Base-by-base conservation (phyloP, 352 stramenopile genomes). In the Pythium aquatile region DNA sequence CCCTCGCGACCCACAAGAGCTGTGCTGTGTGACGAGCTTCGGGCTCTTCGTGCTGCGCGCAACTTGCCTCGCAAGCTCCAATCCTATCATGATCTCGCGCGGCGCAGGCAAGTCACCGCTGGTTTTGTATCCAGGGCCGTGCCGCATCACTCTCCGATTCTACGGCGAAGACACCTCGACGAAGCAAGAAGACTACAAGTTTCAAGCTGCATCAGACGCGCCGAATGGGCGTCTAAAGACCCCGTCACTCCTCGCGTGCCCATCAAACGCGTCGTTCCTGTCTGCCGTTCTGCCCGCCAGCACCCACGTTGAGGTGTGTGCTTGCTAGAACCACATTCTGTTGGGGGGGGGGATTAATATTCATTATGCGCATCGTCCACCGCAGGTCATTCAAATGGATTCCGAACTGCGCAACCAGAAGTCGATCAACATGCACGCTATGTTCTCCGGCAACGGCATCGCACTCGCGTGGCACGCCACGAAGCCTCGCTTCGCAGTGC, bases 361-460 rank as follows among this genome's bases (percentile, higher is more conserved):
- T 51, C n/a, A 29, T 8, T n/a, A 29, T 16, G 5, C 11, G 29
- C 3, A 24, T 51, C 1, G 5, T 28, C 11, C 11, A 13, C 44
- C 29, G 1, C 26, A 90, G 83, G 77, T 92, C 30, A 63, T 92
- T 1, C 79, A 88, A 55, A 76, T 92, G 62, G 81, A 87, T 42
- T 78, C 78, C n/a, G 81, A 89, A 49, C 67, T 87, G 32, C 72
- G 78, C 2, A 83, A 84, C 52, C 81, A 88, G 46, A 90, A 90
- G 47, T 76, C 74, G 35, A 75, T 92, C 58, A 72, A 74, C 26
- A 75, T 92, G 69, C 72, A 81, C 39, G 73, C 67, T 0, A 69
- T 89, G 28, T 90, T 88, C 48, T 78, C 76, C 0, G 76, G 79
- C 8, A 87, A 85, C 29, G 79, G 79, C 1, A 84, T 86, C 39